A percentile compares a stretch with the other conserved stretches of the same genome.
Evolutionary conservation across 441 rosid genomes (phyloP).

Genomic region (Hura crepitans): DNA sequence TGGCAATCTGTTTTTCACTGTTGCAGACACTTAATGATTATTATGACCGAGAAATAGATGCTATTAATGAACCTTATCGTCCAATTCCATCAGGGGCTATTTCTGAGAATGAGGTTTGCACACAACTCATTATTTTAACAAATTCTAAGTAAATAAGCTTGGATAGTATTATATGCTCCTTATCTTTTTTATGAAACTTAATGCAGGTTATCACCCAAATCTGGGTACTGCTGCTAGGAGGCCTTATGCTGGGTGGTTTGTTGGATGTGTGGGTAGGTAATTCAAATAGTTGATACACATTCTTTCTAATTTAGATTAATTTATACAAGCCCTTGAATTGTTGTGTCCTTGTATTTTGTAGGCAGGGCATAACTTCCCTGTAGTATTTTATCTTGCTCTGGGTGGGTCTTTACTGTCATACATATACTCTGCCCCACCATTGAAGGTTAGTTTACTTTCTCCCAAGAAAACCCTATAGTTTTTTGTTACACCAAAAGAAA

Average conservation of each 20-base stretch:
- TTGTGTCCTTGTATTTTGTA: constrained; percentile 30
- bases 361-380: constrained; percentile 88
- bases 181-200: constrained; percentile 22
- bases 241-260: constrained; percentile 69
- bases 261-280: constrained; percentile 90
- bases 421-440: constrained; percentile 97
- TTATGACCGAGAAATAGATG: constrained; percentile 94
- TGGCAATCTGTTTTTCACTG: constrained; percentile 16
- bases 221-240: constrained; percentile 83
- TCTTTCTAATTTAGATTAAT: too few species aligned
- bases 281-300: constrained; percentile 15
- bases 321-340: too few species aligned
- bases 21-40: constrained; percentile 85
- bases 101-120: constrained; percentile 79
- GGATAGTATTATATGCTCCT: neutral
- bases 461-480: constrained; percentile 8
- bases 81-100: constrained; percentile 96
- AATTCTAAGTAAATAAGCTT: neutral
- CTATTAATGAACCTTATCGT: constrained; percentile 95
- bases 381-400: constrained; percentile 75
- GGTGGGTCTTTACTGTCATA: constrained; percentile 94
- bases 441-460: constrained; percentile 53
- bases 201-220: constrained; percentile 79
- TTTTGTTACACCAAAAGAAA: neutral
- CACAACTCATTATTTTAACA: neutral